Evolutionary conservation across 345 rosid genomes (phyloP).

Genomic region (Raphanus raphanistrum): DNA sequence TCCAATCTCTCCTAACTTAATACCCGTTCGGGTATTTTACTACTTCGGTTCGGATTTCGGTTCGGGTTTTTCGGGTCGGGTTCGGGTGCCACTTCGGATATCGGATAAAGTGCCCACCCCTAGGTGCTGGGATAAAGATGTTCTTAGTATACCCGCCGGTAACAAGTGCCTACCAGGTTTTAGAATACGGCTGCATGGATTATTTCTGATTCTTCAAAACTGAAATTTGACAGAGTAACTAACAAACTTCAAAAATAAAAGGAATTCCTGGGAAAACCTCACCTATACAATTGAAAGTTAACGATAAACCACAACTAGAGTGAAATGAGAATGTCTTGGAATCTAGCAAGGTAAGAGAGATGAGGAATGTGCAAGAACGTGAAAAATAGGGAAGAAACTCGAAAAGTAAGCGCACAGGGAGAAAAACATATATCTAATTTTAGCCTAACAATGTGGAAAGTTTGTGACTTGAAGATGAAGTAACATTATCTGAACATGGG

Average conservation of each 20-base stretch:
- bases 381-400: neutral
- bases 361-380: conserved; percentile 11
- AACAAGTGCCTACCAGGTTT: neutral
- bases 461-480: conserved; percentile 12
- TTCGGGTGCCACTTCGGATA: no score
- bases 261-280: neutral
- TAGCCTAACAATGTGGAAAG: conserved; percentile 1
- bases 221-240: neutral
- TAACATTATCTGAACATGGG: neutral
- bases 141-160: neutral
- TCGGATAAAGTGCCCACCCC: no score
- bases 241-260: neutral
- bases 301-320: neutral
- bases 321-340: neutral
- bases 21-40: no score
- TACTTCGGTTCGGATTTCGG: no score
- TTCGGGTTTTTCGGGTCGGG: no score
- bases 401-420: neutral
- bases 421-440: neutral
- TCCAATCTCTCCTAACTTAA: no score
- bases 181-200: neutral
- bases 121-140: no score
- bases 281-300: neutral
- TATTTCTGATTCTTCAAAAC: neutral
- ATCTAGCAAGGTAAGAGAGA: neutral